These are phyloP conservation scores for Tricholomella constricta DNA, from an alignment of 768 basidiomycete species.

Conservation along the genomic window DNA sequence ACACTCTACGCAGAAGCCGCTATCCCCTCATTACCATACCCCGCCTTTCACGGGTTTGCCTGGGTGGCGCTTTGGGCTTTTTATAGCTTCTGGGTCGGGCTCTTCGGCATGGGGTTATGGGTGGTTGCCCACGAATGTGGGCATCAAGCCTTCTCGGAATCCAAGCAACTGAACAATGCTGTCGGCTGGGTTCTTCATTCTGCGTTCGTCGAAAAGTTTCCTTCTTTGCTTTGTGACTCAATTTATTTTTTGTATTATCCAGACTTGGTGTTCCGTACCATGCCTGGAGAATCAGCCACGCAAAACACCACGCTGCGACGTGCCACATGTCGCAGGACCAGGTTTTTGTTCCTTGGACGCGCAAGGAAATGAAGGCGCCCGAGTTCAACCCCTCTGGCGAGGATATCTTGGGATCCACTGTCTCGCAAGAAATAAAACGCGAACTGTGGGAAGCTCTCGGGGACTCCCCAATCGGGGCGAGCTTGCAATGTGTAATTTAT, in stretches of 20 bases:
- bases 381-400: constrained; percentile 57
- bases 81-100: constrained; percentile 68
- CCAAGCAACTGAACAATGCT: constrained; percentile 75
- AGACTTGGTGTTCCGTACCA: constrained; percentile 88
- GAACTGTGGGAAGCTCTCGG: constrained; percentile 73
- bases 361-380: constrained; percentile 55
- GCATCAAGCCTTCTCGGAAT: constrained; percentile 83
- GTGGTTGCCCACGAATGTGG: constrained; percentile 83
- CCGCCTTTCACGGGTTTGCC: constrained; percentile 52
- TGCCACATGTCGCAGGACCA: constrained; percentile 82
- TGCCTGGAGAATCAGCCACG: constrained; percentile 84
- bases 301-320: constrained; percentile 82
- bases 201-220: constrained; percentile 40
- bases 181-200: constrained; percentile 86
- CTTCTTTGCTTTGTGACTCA: not conserved
- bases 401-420: constrained; percentile 51
- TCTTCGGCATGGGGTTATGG: constrained; percentile 82
- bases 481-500: constrained; percentile 43
- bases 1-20: constrained; percentile 55
- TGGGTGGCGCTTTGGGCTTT: constrained; percentile 62
- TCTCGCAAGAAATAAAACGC: constrained; percentile 52
- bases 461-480: constrained; percentile 69
- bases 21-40: constrained; percentile 52
- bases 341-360: constrained; percentile 79
- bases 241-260: not conserved